Percentiles rank a stretch among this genome's conserved stretches.
These are phyloP conservation scores for Botrytis medusae DNA, from an alignment of 2,329 filamentous ascomycete genomes.

Conservation along the genomic window DNA sequence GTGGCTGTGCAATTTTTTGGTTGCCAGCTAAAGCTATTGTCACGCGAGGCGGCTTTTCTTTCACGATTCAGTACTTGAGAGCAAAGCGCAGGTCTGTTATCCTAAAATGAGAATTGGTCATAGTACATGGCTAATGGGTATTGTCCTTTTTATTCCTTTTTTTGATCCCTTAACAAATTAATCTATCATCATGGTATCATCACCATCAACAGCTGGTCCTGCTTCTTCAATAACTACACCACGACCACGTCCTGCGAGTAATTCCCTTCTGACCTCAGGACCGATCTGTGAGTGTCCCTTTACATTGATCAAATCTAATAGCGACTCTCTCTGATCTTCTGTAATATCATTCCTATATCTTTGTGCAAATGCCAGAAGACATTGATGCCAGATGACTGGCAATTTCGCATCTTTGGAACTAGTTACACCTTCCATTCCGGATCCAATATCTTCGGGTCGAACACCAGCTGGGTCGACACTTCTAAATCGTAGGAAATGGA, in stretches of 20 bases:
- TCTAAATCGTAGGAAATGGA: constrained; percentile 92
- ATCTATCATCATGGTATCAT: constrained; percentile 87
- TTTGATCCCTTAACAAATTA: constrained; percentile 26
- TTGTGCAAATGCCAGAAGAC: constrained; percentile 86
- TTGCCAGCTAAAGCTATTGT: background rate
- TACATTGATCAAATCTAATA: constrained; percentile 81
- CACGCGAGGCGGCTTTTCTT: background rate
- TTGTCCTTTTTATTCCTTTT: constrained; percentile 8
- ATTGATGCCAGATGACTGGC: constrained; percentile 96
- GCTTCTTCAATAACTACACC: constrained; percentile 67
- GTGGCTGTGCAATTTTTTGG: background rate
- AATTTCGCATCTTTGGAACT: constrained; percentile 61
- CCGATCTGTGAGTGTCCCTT: constrained; percentile 87
- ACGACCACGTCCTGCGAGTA: constrained; percentile 83
- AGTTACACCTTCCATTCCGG: constrained; percentile 54
- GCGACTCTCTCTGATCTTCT: constrained; percentile 87
- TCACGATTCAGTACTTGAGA: background rate
- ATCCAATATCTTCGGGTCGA: constrained; percentile 48
- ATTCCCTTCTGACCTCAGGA: constrained; percentile 84
- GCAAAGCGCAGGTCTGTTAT: background rate
- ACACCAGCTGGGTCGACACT: constrained; percentile 62
- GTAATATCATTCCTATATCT: constrained; percentile 95
- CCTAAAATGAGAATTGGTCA: background rate
- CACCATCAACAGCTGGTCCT: constrained; percentile 62
- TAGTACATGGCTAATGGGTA: background rate